Evolutionary conservation across 2,329 filamentous ascomycete genomes (phyloP).

Genomic region (Onygena corvina): DNA sequence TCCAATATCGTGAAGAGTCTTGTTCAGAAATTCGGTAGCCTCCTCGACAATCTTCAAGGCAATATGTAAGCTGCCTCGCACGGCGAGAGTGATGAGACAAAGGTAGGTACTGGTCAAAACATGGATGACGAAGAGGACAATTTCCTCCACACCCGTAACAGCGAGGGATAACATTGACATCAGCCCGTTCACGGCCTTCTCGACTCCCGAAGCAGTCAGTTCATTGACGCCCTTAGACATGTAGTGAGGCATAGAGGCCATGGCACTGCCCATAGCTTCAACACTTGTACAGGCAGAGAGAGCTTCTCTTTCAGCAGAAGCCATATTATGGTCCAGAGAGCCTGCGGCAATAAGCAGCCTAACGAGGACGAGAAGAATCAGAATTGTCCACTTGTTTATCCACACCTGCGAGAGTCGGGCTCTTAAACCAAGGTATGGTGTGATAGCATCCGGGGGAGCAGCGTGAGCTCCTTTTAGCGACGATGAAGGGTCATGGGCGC

Average conservation of each 20-base stretch:
- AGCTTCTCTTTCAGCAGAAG: constrained; percentile 64
- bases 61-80: constrained; percentile 65
- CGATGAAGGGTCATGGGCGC: constrained; percentile 38
- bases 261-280: constrained; percentile 81
- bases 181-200: constrained; percentile 66
- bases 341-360: constrained; percentile 66
- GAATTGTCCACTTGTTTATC: constrained; percentile 94
- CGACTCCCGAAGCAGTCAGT: constrained; percentile 66
- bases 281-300: constrained; percentile 83
- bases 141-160: constrained; percentile 70
- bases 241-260: constrained; percentile 98
- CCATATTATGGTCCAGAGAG: constrained; percentile 61
- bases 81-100: constrained; percentile 73
- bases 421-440: constrained; percentile 82
- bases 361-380: constrained; percentile 73
- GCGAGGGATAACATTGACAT: constrained; percentile 67
- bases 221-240: constrained; percentile 80
- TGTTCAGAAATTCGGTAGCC: constrained; percentile 49
- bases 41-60: constrained; percentile 51
- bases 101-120: constrained; percentile 82
- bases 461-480: constrained; percentile 25
- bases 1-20: constrained; percentile 37
- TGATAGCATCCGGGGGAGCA: constrained; percentile 56
- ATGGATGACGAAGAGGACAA: constrained; percentile 85
- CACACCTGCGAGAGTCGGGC: constrained; percentile 88